Evolutionary conservation across 371 early-diverging fungal genomes (phyloP), one percentile per base, ranked within the genome.

Genomic region (Basidiobolus meristosporus): DNA sequence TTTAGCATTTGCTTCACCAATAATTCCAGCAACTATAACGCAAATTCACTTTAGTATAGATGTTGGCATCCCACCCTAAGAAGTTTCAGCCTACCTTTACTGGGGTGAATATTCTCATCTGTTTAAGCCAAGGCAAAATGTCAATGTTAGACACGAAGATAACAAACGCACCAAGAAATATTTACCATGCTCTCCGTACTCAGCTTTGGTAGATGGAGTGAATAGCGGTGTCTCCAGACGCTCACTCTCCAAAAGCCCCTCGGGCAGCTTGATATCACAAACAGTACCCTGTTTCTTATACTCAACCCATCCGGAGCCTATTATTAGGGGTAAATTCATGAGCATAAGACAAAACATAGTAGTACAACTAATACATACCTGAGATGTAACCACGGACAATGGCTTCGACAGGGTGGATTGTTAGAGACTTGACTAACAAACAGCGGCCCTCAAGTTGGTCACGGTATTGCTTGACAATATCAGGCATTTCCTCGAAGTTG

Each of bases 171-270:
- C 11, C 31, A 39, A 1, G 34, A 11, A 11, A 1, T 26, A 19
- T 49, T 48, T 63, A 80, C 81, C 82, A 45, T 97, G 98, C 40
- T 82, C 88, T 22, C 98, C 98, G 43, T 86, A 72, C 39, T 92
- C 98, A 32, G 98, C 98, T 65, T 97, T 97, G 31, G 98, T 97
- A 53, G 83, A 82, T 22, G 98, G 98, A 10, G 98, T 97, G 54
- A 90, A 97, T 32, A 97, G 59, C 9, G 90, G 78, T 41, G 61
- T 48, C 0, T 69, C 70, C 29, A 97, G 71, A 50, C 77, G 77
- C 48, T 90, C 64, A 42, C 82, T 82, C 53, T 93, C 90, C 28
- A 68, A 57, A 44, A 97, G 55, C 2, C 81, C 87, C 6, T 56
- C 48, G 1, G 90, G 84, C 31, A 97, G 67, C 28, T 60, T 56